phyloP scores from a whole-genome alignment of 441 rosid species.

The Geranium incanum region DNA sequence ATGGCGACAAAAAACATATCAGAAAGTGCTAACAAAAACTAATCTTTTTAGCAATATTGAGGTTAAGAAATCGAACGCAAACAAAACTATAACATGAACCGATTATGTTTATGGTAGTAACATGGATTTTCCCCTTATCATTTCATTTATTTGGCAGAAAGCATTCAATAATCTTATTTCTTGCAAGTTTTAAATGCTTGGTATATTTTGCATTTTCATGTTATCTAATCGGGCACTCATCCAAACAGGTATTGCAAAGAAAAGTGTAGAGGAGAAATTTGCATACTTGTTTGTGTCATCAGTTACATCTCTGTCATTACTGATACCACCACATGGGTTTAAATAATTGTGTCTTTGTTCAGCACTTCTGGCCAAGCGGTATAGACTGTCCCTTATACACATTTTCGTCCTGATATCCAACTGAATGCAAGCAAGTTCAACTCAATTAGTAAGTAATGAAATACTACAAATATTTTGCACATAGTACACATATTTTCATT shows the following conservation, averaged over 20 bases:
- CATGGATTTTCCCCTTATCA: too few species aligned
- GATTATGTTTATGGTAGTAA: too few species aligned
- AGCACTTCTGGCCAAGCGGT: conserved; percentile 83
- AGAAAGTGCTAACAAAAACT: background rate
- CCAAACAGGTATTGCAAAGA: background rate
- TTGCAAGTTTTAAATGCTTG: background rate
- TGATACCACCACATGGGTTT: conserved; percentile 33
- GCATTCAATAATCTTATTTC: background rate
- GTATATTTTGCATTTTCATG: background rate
- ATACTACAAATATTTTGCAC: too few species aligned
- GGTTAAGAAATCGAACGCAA: too few species aligned
- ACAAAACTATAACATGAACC: too few species aligned
- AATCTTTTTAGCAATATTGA: too few species aligned
- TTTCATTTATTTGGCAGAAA: background rate
- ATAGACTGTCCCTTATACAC: conserved; percentile 83
- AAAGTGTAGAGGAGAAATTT: conserved; percentile 5
- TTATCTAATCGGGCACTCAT: background rate
- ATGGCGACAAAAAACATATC: conserved; percentile 9
- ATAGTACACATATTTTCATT: too few species aligned
- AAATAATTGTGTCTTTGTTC: conserved; percentile 60
- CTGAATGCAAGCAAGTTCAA: conserved; percentile 40
- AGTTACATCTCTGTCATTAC: conserved; percentile 34
- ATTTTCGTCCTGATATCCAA: conserved; percentile 82
- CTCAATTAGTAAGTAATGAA: conserved; percentile 15
- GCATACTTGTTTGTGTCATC: conserved; percentile 61